Evolutionary conservation across 164 flowering plant genomes (phyloP).

Genomic region (Vitis vinifera): ASM3070453v1 NC_081816.1:6136501-6137000

Average conservation of each 20-base stretch:
- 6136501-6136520: slow-evolving; percentile 81
- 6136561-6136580: slow-evolving; percentile 78
- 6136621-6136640: slow-evolving; percentile 76
- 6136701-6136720: slow-evolving; percentile 74
- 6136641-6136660: slow-evolving; percentile 83
- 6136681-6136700: slow-evolving; percentile 77
- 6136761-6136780: too few species aligned
- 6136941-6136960: too few species aligned
- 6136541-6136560: slow-evolving; percentile 96
- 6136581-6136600: slow-evolving; percentile 85
- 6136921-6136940: too few species aligned
- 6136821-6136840: too few species aligned
- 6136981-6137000: too few species aligned
- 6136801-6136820: too few species aligned
- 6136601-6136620: slow-evolving; percentile 69
- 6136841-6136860: too few species aligned
- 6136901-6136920: too few species aligned
- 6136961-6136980: too few species aligned
- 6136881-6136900: too few species aligned
- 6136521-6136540: slow-evolving; percentile 68
- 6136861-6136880: too few species aligned
- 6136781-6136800: too few species aligned
- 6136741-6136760: not conserved
- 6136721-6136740: slow-evolving; percentile 64
- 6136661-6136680: slow-evolving; percentile 92